Evolutionary conservation across 495 filamentous ascomycete species (phyloP), one percentile per base, ranked within the genome.

Genomic region (Aspergillus sclerotiicarbonarius): DNA sequence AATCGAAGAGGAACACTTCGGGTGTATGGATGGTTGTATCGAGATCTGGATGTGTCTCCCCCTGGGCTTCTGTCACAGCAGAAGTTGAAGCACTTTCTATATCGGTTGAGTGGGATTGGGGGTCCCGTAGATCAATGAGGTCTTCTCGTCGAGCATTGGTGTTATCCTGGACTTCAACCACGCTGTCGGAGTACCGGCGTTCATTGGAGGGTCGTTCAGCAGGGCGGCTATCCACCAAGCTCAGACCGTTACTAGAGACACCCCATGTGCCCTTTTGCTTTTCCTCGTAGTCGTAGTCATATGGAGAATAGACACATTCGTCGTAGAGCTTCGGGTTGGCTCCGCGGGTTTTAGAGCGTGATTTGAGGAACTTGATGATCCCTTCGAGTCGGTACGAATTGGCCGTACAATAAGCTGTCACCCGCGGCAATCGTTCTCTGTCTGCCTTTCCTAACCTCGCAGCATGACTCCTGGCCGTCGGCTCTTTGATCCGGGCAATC

Each of bases 341-440:
- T 3, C 90, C 90, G 53, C 89, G 82, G 39, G 80, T 82, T 62
- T 87, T 88, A 21, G 81, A 80, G 49, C 90, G 80, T 9, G 90
- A 88, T 71, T 98, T 98, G 31, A 98, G 74, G 65, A 91, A 98
- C 54, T 86, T 83, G 82, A 96, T 88, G 43, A 97, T 76, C 5
- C 86, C 87, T 7, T 96, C 92, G 71, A 96, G 83, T 58, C 90
- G 85, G 67, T 97, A 97, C 12, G 84, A 87, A 69, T 89, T 90
- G 25, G 95, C 90, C 1, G 95, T 98, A 64, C 92, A 96, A 73
- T 97, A 98, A 16, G 94, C 94, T 21, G 94, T 97, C 4, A 98
- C 94, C 53, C 94, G 77, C 3, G 94, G 94, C 47, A 98, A 75
- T 58, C 85, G 81, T 53, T 91, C 89, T 39, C 94, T 82, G 67